A percentile compares a stretch with the other conserved stretches of the same genome.
Conservation (phyloP, 1,139 yeast species). For the Entelexis paramagnoliae region DNA sequence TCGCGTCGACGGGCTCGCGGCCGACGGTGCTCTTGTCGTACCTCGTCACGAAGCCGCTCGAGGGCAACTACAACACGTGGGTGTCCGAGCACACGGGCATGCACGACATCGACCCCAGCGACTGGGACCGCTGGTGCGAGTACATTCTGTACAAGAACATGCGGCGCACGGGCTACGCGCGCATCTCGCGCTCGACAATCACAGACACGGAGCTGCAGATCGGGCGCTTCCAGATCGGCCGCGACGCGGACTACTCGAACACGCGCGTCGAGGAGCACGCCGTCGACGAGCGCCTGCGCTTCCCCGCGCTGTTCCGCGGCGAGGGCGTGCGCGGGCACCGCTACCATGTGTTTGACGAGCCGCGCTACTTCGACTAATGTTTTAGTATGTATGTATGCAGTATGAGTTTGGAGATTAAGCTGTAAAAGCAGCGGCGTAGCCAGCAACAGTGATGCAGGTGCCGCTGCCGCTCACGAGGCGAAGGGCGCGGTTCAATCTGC, state of each 20-base stretch:
- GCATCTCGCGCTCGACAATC: constrained; percentile 84
- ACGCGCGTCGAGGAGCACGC: constrained; percentile 45
- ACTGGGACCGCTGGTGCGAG: constrained; percentile 98
- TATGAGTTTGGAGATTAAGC: neutral
- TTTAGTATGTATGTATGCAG: neutral
- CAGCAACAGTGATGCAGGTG: too few species aligned
- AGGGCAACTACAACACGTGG: constrained; percentile 86
- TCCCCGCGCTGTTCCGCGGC: constrained; percentile 80
- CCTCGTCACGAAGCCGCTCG: constrained; percentile 72
- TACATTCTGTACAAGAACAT: constrained; percentile 80
- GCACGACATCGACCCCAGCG: constrained; percentile 87
- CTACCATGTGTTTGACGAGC: constrained; percentile 89
- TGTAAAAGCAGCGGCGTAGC: too few species aligned
- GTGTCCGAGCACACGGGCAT: constrained; percentile 76
- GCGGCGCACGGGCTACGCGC: constrained; percentile 84
- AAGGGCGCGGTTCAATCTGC: too few species aligned
- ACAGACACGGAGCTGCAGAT: constrained; percentile 95
- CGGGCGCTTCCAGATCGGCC: constrained; percentile 69
- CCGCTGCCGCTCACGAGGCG: too few species aligned
- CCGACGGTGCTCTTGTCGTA: constrained; percentile 82
- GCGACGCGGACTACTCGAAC: constrained; percentile 41
- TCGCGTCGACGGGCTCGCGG: constrained; percentile 58
- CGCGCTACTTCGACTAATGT: constrained; percentile 49
- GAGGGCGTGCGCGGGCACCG: constrained; percentile 90
- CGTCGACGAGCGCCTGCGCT: constrained; percentile 54